Conservation (phyloP, 768 basidiomycete genomes). For the Glaciozyma martinii region DNA sequence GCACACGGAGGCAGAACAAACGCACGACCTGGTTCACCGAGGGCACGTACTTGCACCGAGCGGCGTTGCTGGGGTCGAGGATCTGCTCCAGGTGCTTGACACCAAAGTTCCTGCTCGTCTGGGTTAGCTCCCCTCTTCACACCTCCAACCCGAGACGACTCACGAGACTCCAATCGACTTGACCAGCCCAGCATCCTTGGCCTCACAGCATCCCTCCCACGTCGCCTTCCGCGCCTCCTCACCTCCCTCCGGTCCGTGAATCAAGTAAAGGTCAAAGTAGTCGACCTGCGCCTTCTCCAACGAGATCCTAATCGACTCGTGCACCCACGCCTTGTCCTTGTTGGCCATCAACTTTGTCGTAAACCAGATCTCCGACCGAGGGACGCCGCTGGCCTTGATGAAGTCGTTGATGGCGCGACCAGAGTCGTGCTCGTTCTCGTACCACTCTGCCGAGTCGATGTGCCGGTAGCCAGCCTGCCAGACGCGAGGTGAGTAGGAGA, state of each 20-base stretch:
- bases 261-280: constrained; percentile 33
- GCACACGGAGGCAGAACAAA: neutral
- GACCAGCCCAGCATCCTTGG: constrained; percentile 53
- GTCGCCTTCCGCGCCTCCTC: constrained; percentile 50
- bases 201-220: constrained; percentile 60
- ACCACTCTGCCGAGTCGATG: constrained; percentile 37
- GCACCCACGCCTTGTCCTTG: constrained; percentile 41
- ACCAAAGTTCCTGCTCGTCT: constrained; percentile 26
- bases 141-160: neutral
- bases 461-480: constrained; percentile 50
- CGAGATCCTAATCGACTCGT: constrained; percentile 49
- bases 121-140: neutral
- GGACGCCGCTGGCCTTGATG: constrained; percentile 44
- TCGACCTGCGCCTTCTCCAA: constrained; percentile 50
- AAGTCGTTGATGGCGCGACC: constrained; percentile 55
- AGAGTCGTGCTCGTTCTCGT: constrained; percentile 59
- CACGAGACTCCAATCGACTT: constrained; percentile 55
- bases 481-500: neutral
- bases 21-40: constrained; percentile 52
- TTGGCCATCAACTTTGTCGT: constrained; percentile 58
- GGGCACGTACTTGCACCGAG: constrained; percentile 42
- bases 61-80: constrained; percentile 18
- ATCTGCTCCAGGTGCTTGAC: constrained; percentile 34
- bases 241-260: constrained; percentile 53
- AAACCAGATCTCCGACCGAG: constrained; percentile 57